Evolutionary conservation across 2,329 filamentous ascomycete genomes (phyloP), one percentile per base, ranked within the genome.

Genomic region (Sphaerulina vaccinii): DNA sequence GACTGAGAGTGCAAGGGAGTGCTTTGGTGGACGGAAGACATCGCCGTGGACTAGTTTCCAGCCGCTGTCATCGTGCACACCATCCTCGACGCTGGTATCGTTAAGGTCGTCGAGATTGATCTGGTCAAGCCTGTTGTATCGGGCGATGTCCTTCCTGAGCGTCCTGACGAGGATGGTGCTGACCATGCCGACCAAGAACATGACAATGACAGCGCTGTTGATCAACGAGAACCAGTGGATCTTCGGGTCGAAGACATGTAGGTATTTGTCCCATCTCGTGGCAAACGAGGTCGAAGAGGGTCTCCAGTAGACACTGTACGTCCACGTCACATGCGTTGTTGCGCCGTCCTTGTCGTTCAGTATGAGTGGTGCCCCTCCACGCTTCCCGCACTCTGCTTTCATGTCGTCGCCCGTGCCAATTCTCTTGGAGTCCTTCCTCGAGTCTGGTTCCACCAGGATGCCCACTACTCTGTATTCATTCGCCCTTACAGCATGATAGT

Each of bases 141-240:
- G 82, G 23, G 90, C 90, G 71, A 99, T 96, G 67, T 99, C 93
- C 77, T 95, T 96, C 71, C 85, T 87, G 53, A 99, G 76, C 1
- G 92, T 90, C 48, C 92, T 83, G 50, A 95, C 78, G 13, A 99
- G 79, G 40, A 97, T 89, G n/a, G 91, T 95, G 71, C 87, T 86
- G 58, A 99, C 93, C 63, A 93, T 96, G 39, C 90, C 82, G 29
- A 92, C 85, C 35, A 97, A 78, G 72, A 97, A 93, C 42, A 96
- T 80, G 44, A 99, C 91, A 56, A 99, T 95, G 38, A 97, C 85
- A 43, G 93, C 88, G 29, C 91, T 96, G 72, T 96, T 96, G 73
- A 97, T 88, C 43, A 99, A 83, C 54, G 91, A 96, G 76, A 97
- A 96, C 93, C 93, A 99, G 71, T 99, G 93, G 63, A 99, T 97